Conservation (phyloP, 768 basidiomycete species). For the Galerina sulciceps region DNA sequence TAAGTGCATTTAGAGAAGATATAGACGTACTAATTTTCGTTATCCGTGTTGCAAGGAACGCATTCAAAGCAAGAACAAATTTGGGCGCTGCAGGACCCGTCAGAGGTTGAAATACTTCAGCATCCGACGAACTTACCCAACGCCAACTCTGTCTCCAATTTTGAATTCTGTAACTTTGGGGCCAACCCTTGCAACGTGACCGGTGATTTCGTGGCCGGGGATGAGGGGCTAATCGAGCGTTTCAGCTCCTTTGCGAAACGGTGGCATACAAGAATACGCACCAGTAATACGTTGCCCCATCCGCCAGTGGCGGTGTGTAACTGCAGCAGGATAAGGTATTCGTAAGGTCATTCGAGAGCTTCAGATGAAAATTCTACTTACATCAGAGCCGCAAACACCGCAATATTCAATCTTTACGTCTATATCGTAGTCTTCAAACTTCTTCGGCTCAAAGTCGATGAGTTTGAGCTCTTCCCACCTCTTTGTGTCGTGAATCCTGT, state of each 20-base stretch:
- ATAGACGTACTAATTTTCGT: constrained; percentile 52
- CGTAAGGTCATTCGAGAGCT: neutral
- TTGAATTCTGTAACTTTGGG: constrained; percentile 57
- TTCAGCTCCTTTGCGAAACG: neutral
- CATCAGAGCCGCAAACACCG: constrained; percentile 59
- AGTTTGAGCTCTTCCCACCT: constrained; percentile 46
- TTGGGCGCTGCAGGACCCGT: constrained; percentile 45
- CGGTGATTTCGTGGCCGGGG: constrained; percentile 60
- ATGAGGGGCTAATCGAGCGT: constrained; percentile 34
- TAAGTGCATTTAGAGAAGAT: neutral
- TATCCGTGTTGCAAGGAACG: constrained; percentile 48
- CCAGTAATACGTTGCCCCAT: constrained; percentile 36
- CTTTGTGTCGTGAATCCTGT: constrained; percentile 35
- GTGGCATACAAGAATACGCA: constrained; percentile 4
- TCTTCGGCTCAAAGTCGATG: constrained; percentile 56
- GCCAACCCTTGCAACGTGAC: constrained; percentile 55
- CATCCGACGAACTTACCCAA: constrained; percentile 28
- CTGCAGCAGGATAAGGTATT: constrained; percentile 19
- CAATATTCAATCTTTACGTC: constrained; percentile 57
- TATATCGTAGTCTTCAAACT: constrained; percentile 54
- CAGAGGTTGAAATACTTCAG: no score
- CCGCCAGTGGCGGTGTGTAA: constrained; percentile 42
- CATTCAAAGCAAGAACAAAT: constrained; percentile 52
- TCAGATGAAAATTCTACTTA: constrained; percentile 20
- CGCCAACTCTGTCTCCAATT: constrained; percentile 61